A percentile compares a stretch with the other conserved stretches of the same genome.
Evolutionary conservation across 1,284 basidiomycete genomes (phyloP).

Genomic region (Cystobasidium slooffiae): DNA sequence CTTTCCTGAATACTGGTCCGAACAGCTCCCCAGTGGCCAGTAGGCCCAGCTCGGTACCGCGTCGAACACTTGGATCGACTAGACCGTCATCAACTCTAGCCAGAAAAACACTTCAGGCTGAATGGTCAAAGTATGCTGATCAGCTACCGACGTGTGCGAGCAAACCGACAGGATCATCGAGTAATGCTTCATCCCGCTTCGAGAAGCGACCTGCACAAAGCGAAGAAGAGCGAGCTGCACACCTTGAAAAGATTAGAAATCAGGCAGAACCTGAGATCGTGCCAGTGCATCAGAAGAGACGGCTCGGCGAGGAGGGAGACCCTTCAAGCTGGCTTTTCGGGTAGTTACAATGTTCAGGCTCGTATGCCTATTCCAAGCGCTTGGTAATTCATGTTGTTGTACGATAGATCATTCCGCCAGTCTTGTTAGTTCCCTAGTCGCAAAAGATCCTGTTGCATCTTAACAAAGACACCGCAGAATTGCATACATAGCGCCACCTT

Average conservation of each 20-base stretch:
- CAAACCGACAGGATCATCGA: not conserved
- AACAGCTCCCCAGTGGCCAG: not conserved
- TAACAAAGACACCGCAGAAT: not conserved
- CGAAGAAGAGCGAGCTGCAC: slow-evolving; percentile 11
- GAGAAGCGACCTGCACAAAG: not conserved
- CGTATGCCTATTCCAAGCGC: not conserved
- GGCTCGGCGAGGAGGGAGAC: slow-evolving; percentile 33
- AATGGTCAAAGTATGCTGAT: slow-evolving; percentile 33
- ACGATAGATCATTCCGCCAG: not conserved
- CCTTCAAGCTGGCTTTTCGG: slow-evolving; percentile 34
- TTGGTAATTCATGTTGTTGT: not conserved
- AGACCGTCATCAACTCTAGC: slow-evolving; percentile 26
- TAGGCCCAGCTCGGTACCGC: not conserved
- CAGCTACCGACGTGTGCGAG: slow-evolving; percentile 1
- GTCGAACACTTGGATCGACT: slow-evolving; percentile 30
- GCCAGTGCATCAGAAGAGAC: slow-evolving; percentile 21
- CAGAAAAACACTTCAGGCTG: slow-evolving; percentile 13
- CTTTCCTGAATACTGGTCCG: slow-evolving; percentile 28
- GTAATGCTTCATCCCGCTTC: not conserved
- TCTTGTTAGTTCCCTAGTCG: not conserved
- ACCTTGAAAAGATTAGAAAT: slow-evolving; percentile 12
- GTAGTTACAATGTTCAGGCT: not conserved
- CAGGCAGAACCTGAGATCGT: slow-evolving; percentile 30
- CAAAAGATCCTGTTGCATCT: not conserved
- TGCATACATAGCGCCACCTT: too few relatives aligned